phyloP scores from a whole-genome alignment of 2,329 filamentous ascomycete genomes.

The Clarireedia hainanense region DNA sequence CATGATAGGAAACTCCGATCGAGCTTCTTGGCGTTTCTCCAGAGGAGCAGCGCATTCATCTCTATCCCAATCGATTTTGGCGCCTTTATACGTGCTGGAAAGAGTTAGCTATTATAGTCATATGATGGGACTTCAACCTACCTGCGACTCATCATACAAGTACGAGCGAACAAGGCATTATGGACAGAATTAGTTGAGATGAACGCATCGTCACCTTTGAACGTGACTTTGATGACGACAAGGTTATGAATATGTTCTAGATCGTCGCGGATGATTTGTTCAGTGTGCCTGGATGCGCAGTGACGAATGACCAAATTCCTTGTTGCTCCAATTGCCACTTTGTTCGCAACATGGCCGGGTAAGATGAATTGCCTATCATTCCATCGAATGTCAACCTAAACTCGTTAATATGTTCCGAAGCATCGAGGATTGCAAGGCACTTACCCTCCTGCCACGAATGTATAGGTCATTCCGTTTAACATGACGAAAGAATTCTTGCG shows the following conservation, averaged over 20 bases:
- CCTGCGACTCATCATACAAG: constrained; percentile 61
- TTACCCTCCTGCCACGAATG: constrained; percentile 59
- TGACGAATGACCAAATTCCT: constrained; percentile 66
- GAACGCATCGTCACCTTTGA: constrained; percentile 51
- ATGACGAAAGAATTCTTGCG: constrained; percentile 57
- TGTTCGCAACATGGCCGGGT: constrained; percentile 52
- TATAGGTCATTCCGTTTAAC: constrained; percentile 59
- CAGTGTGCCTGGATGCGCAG: constrained; percentile 50
- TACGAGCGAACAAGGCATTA: constrained; percentile 66
- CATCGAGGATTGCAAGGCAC: constrained; percentile 19
- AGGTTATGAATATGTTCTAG: constrained; percentile 79
- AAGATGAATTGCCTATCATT: constrained; percentile 62
- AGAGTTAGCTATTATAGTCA: constrained; percentile 7
- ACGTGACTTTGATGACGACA: constrained; percentile 57
- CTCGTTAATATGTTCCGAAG: background rate
- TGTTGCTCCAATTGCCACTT: constrained; percentile 58
- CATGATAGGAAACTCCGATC: constrained; percentile 21
- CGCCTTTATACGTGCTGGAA: constrained; percentile 57
- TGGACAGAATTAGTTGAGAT: constrained; percentile 72
- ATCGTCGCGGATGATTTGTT: constrained; percentile 58
- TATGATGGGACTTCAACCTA: constrained; percentile 16
- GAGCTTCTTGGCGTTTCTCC: constrained; percentile 22
- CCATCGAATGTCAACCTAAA: constrained; percentile 62
- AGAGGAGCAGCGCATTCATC: constrained; percentile 58
- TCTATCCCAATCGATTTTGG: constrained; percentile 59